Conservation (phyloP, 495 filamentous ascomycete species). For the Penicillium cosmopolitanum region DNA sequence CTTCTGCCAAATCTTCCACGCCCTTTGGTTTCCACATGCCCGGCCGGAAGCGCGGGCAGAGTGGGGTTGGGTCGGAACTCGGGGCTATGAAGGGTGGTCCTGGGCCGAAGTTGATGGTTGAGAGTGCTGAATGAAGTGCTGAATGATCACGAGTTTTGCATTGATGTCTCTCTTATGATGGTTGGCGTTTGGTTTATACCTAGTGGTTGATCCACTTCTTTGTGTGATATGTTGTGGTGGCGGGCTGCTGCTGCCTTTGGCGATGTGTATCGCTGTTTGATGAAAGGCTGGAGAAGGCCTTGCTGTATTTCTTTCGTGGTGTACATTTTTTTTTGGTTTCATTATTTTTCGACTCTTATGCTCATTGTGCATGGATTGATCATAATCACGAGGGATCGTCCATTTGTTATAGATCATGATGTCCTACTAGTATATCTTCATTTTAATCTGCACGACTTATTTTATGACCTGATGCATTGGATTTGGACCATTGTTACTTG, state of each 20-base stretch:
- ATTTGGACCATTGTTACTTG: neutral
- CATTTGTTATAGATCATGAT: constrained; percentile 7
- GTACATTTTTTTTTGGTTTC: constrained; percentile 16
- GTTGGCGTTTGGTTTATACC: constrained; percentile 2
- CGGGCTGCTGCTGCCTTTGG: neutral
- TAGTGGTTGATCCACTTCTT: constrained; percentile 1
- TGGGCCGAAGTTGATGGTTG: constrained; percentile 26
- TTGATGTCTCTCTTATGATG: neutral
- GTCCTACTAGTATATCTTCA: constrained; percentile 1
- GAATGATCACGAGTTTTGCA: constrained; percentile 9
- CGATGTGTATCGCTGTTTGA: neutral
- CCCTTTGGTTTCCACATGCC: constrained; percentile 66
- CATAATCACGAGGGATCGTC: constrained; percentile 8
- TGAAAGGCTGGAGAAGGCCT: neutral
- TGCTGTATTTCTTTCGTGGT: neutral
- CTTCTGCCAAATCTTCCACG: constrained; percentile 44
- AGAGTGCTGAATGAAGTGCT: constrained; percentile 27
- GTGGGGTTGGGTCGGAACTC: constrained; percentile 72
- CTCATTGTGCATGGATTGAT: constrained; percentile 11
- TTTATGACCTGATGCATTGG: neutral
- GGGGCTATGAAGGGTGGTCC: constrained; percentile 52
- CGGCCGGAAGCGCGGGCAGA: constrained; percentile 74
- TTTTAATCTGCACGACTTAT: neutral
- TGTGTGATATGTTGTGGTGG: neutral
- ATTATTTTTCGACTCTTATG: neutral